A percentile compares a stretch with the other conserved stretches of the same genome.
Conservation (phyloP, 2,329 filamentous ascomycete species). For the Myotisia sp. region DNA sequence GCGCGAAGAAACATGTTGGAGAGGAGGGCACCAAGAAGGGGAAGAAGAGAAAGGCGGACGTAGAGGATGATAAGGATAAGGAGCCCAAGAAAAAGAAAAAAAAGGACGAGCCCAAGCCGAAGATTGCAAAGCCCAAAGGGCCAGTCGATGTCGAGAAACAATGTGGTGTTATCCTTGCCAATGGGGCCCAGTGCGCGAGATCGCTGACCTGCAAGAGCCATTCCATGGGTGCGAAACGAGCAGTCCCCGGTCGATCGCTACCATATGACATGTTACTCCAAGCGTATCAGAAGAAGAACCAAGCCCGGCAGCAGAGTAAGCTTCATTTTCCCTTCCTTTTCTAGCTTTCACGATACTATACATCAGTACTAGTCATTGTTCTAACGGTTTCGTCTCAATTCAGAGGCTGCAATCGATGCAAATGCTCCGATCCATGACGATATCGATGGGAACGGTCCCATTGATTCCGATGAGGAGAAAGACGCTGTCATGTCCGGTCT, state of each 20-base stretch:
- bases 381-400: conserved; percentile 12
- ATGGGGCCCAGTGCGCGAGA: conserved; percentile 73
- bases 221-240: conserved; percentile 84
- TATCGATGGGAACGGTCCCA: conserved; percentile 61
- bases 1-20: conserved; percentile 47
- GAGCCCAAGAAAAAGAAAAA: conserved; percentile 83
- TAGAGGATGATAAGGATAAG: conserved; percentile 58
- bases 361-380: neutral
- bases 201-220: conserved; percentile 90
- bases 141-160: conserved; percentile 90
- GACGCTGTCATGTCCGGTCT: conserved; percentile 65
- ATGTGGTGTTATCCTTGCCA: conserved; percentile 74
- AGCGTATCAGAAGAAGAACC: conserved; percentile 92
- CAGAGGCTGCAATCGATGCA: conserved; percentile 86
- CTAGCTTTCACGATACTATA: conserved; percentile 5
- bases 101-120: conserved; percentile 79
- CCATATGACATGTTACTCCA: conserved; percentile 87
- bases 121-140: conserved; percentile 72
- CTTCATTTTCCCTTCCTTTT: conserved; percentile 14
- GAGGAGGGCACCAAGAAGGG: conserved; percentile 47
- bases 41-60: conserved; percentile 70
- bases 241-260: conserved; percentile 70
- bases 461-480: conserved; percentile 92
- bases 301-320: conserved; percentile 91
- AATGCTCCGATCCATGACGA: conserved; percentile 83